phyloP scores from a whole-genome alignment of 192 early-diverging fungal genomes.

The Coemansia sp. region DNA sequence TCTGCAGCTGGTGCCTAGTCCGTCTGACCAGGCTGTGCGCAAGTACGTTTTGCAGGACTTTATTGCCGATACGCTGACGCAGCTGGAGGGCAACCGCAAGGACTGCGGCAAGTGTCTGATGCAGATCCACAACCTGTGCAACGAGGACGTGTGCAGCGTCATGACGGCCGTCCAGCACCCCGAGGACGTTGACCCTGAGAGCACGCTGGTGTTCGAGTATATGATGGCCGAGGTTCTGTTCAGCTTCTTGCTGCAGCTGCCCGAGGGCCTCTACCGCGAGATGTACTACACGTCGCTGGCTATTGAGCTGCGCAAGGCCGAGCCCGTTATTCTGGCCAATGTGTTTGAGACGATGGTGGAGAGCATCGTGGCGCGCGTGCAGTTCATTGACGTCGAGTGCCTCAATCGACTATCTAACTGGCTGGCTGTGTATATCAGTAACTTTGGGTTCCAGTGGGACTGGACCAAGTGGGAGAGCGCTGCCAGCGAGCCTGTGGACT shows the following conservation, averaged over 20 bases:
- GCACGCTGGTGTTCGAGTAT: slow-evolving; percentile 56
- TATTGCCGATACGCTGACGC: slow-evolving; percentile 72
- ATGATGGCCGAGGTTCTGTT: slow-evolving; percentile 60
- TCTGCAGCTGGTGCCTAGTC: slow-evolving; percentile 46
- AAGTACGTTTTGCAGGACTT: slow-evolving; percentile 73
- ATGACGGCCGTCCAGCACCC: slow-evolving; percentile 34
- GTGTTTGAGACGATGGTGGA: slow-evolving; percentile 36
- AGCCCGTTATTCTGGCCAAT: slow-evolving; percentile 36
- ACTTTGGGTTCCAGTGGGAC: slow-evolving; percentile 88
- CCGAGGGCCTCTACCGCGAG: slow-evolving; percentile 44
- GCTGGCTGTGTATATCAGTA: slow-evolving; percentile 91
- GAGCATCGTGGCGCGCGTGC: slow-evolving; percentile 25
- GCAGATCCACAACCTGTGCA: slow-evolving; percentile 60
- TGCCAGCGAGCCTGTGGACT: slow-evolving; percentile 14
- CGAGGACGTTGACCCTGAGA: slow-evolving; percentile 37
- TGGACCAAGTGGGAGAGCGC: slow-evolving; percentile 73
- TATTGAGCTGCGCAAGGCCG: slow-evolving; percentile 55
- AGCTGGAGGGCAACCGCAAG: slow-evolving; percentile 91
- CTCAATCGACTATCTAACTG: slow-evolving; percentile 80
- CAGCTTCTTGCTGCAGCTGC: slow-evolving; percentile 59
- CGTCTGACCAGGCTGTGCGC: slow-evolving; percentile 29
- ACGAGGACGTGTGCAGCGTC: slow-evolving; percentile 51
- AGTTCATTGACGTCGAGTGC: slow-evolving; percentile 72
- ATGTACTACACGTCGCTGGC: slow-evolving; percentile 56
- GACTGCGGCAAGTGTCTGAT: slow-evolving; percentile 79